Conservation (phyloP, 2,329 filamentous ascomycete genomes). For the Trichophyton benhamiae region DNA sequence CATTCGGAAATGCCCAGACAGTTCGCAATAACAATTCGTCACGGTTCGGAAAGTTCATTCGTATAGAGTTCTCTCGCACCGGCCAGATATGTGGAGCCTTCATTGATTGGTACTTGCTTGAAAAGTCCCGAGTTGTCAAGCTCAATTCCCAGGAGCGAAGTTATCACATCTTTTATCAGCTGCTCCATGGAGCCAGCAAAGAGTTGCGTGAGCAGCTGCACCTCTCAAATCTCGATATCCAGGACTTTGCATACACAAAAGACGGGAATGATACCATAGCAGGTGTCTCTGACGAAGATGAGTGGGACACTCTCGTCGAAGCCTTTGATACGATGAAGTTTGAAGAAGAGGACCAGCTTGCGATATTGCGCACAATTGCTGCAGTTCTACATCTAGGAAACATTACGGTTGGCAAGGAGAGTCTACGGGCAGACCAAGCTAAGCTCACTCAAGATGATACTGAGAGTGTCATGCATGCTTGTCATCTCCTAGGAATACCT, state of each 20-base stretch:
- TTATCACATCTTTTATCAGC: slow-evolving; percentile 95
- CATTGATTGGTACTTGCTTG: slow-evolving; percentile 96
- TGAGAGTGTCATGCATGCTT: slow-evolving; percentile 64
- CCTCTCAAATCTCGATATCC: slow-evolving; percentile 60
- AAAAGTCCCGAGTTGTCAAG: slow-evolving; percentile 93
- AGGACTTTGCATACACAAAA: slow-evolving; percentile 83
- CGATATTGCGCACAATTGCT: slow-evolving; percentile 76
- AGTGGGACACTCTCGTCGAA: slow-evolving; percentile 83
- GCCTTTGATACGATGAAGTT: slow-evolving; percentile 94
- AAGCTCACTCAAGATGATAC: slow-evolving; percentile 64
- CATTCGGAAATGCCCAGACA: slow-evolving; percentile 96
- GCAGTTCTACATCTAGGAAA: slow-evolving; percentile 91
- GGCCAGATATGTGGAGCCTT: slow-evolving; percentile 91
- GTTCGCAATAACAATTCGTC: slow-evolving; percentile 98
- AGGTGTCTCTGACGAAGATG: slow-evolving; percentile 78
- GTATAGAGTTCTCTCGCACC: slow-evolving; percentile 80
- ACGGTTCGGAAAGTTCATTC: slow-evolving; percentile 95
- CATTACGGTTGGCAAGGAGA: slow-evolving; percentile 79
- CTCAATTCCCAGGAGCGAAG: slow-evolving; percentile 82
- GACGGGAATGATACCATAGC: slow-evolving; percentile 84
- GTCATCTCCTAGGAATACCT: slow-evolving; percentile 70
- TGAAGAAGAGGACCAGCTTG: slow-evolving; percentile 65
- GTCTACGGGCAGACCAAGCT: slow-evolving; percentile 80
- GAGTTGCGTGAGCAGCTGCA: slow-evolving; percentile 65
- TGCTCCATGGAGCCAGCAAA: slow-evolving; percentile 69